Percentiles rank a stretch among this genome's conserved stretches.
Evolutionary conservation across 805 yeast species (phyloP).

Genomic region (Candida verbasci): DNA sequence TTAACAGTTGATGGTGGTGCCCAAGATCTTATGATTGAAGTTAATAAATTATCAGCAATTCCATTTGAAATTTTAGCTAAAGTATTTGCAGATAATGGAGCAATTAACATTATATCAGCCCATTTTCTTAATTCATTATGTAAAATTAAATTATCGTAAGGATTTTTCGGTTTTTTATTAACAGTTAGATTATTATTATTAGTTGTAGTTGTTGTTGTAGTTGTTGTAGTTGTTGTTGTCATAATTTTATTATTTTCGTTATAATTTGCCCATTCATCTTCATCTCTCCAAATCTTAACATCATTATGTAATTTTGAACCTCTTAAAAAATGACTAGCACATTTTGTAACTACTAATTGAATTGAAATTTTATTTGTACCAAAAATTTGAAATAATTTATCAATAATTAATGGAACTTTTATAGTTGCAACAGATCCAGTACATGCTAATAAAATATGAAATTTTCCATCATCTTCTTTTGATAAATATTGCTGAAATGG

Average conservation of each 20-base stretch:
- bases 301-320: constrained; percentile 63
- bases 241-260: constrained; percentile 20
- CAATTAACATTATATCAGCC: constrained; percentile 45
- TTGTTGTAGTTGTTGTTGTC: constrained; percentile 12
- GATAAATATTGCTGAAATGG: constrained; percentile 72
- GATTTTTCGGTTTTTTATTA: constrained; percentile 23
- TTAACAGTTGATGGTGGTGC: constrained; percentile 28
- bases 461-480: constrained; percentile 74
- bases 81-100: constrained; percentile 44
- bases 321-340: constrained; percentile 66
- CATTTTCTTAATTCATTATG: constrained; percentile 43
- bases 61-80: constrained; percentile 43
- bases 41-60: constrained; percentile 39
- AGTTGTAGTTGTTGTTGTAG: not conserved
- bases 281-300: constrained; percentile 86
- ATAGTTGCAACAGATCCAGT: constrained; percentile 97
- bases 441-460: constrained; percentile 86
- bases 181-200: not conserved
- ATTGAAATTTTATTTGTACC: constrained; percentile 67
- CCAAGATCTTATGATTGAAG: constrained; percentile 41
- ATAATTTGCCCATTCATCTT: constrained; percentile 79
- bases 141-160: constrained; percentile 33
- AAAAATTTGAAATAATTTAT: constrained; percentile 75
- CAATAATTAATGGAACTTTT: constrained; percentile 85
- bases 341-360: constrained; percentile 77